Evolutionary conservation across 2,329 filamentous ascomycete species (phyloP), one percentile per base, ranked within the genome.

Genomic region (Botrytis porri): DNA sequence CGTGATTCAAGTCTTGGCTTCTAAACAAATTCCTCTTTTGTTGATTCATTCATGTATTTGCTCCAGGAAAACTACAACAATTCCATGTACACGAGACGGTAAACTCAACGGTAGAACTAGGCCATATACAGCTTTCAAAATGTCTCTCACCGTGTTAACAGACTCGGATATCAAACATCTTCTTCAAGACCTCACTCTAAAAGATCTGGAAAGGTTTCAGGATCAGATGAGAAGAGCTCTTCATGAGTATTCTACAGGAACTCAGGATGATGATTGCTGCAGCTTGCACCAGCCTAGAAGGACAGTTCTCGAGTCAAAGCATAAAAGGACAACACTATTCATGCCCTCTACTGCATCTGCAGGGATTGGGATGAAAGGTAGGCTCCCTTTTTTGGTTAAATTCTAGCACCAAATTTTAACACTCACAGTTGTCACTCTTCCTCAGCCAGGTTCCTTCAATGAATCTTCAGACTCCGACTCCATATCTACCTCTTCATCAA

Each of bases 291-390:
- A 90, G 77, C 89, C 88, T 9, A 74, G 85, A 72, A 84, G 88
- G 45, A 84, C 84, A 16, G 82, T 84, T 0, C 83, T 88, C 12
- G 80, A 85, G 59, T 86, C 86, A 39, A 81, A 80, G 0, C 87
- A 86, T 25, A 85, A 85, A 59, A 84, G 86, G 43, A 90, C 88
- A 29, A 93, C 90, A 3, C 82, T 94, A 35, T 94, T 93, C 80
- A 93, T 94, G 90, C 92, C 92, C 0, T 91, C 91, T 1, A 88
- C 86, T 37, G 89, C 89, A 73, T 87, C 88, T 0, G 81, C 83
- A 9, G 88, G 88, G 41, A 90, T 92, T 75, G 90, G 89, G 5
- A 87, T 93, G 78, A 95, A 95, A 84, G 88, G 88, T 87, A 76
- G 74, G 80, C 74, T 22, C 3, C 60, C 16, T 51, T 41, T 39